Evolutionary conservation across 1,284 basidiomycete species (phyloP).

Genomic region (Schizophyllum amplum): DNA sequence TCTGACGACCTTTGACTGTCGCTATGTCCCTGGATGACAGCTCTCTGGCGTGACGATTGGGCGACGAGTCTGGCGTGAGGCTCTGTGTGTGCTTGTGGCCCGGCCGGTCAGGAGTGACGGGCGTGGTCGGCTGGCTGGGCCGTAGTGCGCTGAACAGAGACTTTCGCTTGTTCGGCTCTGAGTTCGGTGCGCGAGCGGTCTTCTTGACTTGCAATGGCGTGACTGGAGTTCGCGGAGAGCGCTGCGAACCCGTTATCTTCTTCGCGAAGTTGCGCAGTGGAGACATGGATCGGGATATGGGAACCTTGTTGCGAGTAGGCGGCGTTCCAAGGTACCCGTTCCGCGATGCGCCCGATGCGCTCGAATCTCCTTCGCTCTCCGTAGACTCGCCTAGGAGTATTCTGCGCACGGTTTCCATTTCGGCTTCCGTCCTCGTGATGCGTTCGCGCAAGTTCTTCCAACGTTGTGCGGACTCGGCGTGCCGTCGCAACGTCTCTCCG

Average conservation of each 20-base stretch:
- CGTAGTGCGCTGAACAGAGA: conserved; percentile 49
- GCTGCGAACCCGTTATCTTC: conserved; percentile 42
- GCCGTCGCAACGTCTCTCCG: conserved; percentile 83
- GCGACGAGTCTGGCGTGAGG: conserved; percentile 60
- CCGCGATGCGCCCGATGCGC: conserved; percentile 44
- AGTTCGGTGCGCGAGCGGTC: conserved; percentile 38
- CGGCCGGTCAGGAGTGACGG: conserved; percentile 47
- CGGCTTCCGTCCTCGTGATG: conserved; percentile 69
- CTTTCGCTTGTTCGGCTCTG: conserved; percentile 50
- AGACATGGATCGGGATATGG: conserved; percentile 66
- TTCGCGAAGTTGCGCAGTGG: conserved; percentile 69
- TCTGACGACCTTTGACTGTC: conserved; percentile 28
- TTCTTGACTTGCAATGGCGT: conserved; percentile 44
- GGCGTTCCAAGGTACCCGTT: conserved; percentile 61
- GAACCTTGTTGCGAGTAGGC: conserved; percentile 39
- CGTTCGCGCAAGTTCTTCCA: conserved; percentile 76
- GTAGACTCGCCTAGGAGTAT: conserved; percentile 47
- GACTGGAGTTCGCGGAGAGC: conserved; percentile 29
- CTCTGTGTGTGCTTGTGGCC: conserved; percentile 64
- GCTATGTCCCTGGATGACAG: conserved; percentile 11
- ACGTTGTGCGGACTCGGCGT: conserved; percentile 76
- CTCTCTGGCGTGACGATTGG: conserved; percentile 14
- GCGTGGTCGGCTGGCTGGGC: conserved; percentile 31
- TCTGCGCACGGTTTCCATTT: conserved; percentile 69
- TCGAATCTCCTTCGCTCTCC: conserved; percentile 62